A percentile compares a stretch with the other conserved stretches of the same genome.
phyloP scores from a whole-genome alignment of 495 filamentous ascomycete genomes.

The Ascodesmis nigricans region DNA sequence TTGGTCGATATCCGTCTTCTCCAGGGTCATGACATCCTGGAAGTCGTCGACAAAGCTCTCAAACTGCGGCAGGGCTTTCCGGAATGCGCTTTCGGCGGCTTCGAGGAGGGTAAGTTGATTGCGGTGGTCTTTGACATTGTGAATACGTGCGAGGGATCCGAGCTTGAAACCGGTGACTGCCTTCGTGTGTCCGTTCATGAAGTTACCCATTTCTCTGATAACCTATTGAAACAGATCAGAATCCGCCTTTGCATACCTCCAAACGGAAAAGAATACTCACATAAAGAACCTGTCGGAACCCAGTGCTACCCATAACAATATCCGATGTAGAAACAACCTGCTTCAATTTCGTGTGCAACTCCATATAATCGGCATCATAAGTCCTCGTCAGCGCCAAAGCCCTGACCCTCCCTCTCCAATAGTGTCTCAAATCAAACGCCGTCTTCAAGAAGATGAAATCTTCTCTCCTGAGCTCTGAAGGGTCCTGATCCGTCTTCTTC shows the following conservation, averaged over 20 bases:
- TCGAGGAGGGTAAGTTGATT: constrained; percentile 93
- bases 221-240: constrained; percentile 24
- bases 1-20: constrained; percentile 81
- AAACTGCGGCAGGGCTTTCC: constrained; percentile 90
- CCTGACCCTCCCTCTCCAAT: constrained; percentile 94
- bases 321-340: constrained; percentile 72
- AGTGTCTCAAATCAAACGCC: constrained; percentile 86
- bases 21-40: constrained; percentile 50
- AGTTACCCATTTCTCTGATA: constrained; percentile 94
- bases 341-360: constrained; percentile 58
- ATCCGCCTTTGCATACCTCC: constrained; percentile 2
- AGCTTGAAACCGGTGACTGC: constrained; percentile 96
- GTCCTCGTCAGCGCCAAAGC: constrained; percentile 67
- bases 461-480: constrained; percentile 67
- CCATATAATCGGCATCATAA: constrained; percentile 77
- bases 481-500: constrained; percentile 68
- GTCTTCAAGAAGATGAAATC: constrained; percentile 90
- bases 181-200: constrained; percentile 99
- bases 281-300: constrained; percentile 85
- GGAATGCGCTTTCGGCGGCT: constrained; percentile 89
- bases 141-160: constrained; percentile 75
- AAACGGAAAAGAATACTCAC: constrained; percentile 5
- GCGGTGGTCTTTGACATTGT: constrained; percentile 98
- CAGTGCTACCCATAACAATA: constrained; percentile 68
- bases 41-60: constrained; percentile 76